Evolutionary conservation across 208 protist species (phyloP), one percentile per base, ranked within the genome.

Genomic region (Wallacemonas rigidus): DNA sequence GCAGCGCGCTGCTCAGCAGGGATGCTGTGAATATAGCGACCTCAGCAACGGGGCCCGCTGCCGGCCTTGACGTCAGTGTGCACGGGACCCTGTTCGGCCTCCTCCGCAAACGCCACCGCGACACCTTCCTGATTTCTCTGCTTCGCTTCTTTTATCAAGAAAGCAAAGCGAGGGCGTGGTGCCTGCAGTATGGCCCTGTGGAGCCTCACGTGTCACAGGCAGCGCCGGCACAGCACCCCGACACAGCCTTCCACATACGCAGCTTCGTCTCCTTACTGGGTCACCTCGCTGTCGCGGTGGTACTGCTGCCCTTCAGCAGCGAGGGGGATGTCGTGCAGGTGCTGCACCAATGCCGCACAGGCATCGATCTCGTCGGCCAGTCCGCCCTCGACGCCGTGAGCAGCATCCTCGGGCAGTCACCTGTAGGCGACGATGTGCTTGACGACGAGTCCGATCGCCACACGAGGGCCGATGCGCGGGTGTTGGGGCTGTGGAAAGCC

Each of bases 131-230:
- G 54, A 83, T 78, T 8, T 81, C 80, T 2, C 71, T 96, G 35
- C 51, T 91, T 41, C 85, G 85, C 14, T 84, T 77, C 68, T 83
- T 96, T 71, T 89, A 93, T 69, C 77, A 91, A 44, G 85, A 91
- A n/a, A 67, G 45, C 14, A 87, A 83, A 44, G 81, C 79, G 36
- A 15, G 40, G 47, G 69, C 75, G 48, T 92, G 88, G 88, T 75
- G 83, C 50, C 76, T 48, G 35, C 78, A 80, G 50, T 76, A 85
- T 56, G 62, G 39, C 12, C 6, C 9, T n/a, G 40, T 11, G 2
- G 47, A 64, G 51, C 44, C 5, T 43, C 61, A 5, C 40, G 17
- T 14, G n/a, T 26, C 26, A 26, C 26, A 26, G 48, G 35, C 14
- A 48, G 0, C 2, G 45, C 11, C 7, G 40, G 43, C 50, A 38